These are phyloP conservation scores for Claviceps citrina DNA, from an alignment of 2,329 filamentous ascomycete genomes.

Conservation along the genomic window DNA sequence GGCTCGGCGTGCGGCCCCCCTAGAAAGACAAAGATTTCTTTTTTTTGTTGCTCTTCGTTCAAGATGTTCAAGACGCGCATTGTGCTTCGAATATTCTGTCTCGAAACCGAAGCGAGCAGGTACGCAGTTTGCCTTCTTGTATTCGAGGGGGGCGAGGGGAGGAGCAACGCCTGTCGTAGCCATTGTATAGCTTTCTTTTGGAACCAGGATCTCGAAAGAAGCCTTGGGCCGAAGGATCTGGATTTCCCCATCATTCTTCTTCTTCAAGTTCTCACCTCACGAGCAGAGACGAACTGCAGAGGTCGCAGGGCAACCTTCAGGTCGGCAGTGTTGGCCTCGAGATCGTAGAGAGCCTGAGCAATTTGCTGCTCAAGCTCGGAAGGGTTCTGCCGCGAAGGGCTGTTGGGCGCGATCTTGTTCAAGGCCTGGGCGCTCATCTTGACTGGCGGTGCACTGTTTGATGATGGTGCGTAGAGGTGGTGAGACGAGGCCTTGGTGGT, in stretches of 20 bases:
- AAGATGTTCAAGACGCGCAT: too few species aligned
- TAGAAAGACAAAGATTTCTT: slow-evolving; percentile 6
- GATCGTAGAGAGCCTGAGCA: slow-evolving; percentile 92
- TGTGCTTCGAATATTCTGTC: slow-evolving; percentile 1
- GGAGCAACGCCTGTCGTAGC: slow-evolving; percentile 13
- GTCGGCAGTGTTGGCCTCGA: slow-evolving; percentile 98
- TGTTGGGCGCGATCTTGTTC: slow-evolving; percentile 98
- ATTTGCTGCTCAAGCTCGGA: slow-evolving; percentile 96
- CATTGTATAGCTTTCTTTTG: slow-evolving; percentile 20
- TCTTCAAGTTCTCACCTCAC: slow-evolving; percentile 71
- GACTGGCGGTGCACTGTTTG: slow-evolving; percentile 27
- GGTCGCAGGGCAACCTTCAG: slow-evolving; percentile 91
- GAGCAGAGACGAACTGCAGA: slow-evolving; percentile 96
- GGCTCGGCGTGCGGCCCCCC: slow-evolving; percentile 15
- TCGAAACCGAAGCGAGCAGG: slow-evolving; percentile 5
- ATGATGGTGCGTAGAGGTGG: slow-evolving; percentile 15
- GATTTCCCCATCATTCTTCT: slow-evolving; percentile 6
- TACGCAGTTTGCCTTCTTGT: background rate
- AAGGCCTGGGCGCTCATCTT: slow-evolving; percentile 55
- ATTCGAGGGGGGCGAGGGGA: slow-evolving; percentile 5
- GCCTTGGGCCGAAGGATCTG: slow-evolving; percentile 3
- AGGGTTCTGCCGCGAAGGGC: slow-evolving; percentile 87
- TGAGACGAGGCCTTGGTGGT: slow-evolving; percentile 13
- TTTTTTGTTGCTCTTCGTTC: slow-evolving; percentile 6
- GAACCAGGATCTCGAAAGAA: slow-evolving; percentile 30